Evolutionary conservation across 2,329 filamentous ascomycete genomes (phyloP).

Genomic region (Epichloe coenophiala): DNA sequence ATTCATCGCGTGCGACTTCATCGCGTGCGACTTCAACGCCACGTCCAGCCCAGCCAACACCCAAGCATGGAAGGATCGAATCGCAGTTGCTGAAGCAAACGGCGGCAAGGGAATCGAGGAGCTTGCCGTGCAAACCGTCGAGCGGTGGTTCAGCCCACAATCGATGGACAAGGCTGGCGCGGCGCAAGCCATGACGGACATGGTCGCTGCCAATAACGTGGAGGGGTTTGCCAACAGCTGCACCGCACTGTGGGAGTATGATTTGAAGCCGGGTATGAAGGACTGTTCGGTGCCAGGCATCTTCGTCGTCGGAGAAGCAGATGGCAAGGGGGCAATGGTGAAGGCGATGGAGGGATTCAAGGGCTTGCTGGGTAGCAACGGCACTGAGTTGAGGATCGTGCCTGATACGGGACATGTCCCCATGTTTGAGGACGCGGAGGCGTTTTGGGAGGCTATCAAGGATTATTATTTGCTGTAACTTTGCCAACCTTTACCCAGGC

Average conservation of each 20-base stretch:
- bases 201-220: slow-evolving; percentile 57
- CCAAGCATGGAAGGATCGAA: slow-evolving; percentile 66
- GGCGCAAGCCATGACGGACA: slow-evolving; percentile 47
- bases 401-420: slow-evolving; percentile 66
- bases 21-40: slow-evolving; percentile 69
- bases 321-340: slow-evolving; percentile 57
- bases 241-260: slow-evolving; percentile 58
- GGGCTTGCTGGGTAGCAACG: slow-evolving; percentile 37
- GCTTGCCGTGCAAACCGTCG: slow-evolving; percentile 57
- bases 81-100: slow-evolving; percentile 47
- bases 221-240: slow-evolving; percentile 55
- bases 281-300: slow-evolving; percentile 43
- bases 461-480: slow-evolving; percentile 8
- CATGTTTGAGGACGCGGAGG: slow-evolving; percentile 63
- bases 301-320: slow-evolving; percentile 59
- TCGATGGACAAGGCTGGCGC: slow-evolving; percentile 31
- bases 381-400: slow-evolving; percentile 49
- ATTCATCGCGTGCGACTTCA: slow-evolving; percentile 70
- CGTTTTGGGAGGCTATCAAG: slow-evolving; percentile 51
- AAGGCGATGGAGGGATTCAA: slow-evolving; percentile 70
- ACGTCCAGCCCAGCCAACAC: slow-evolving; percentile 61
- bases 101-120: slow-evolving; percentile 46
- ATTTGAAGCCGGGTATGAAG: slow-evolving; percentile 45
- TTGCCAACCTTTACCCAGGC: too few species aligned
- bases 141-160: slow-evolving; percentile 62